Percentiles rank a stretch among this genome's conserved stretches.
These are phyloP conservation scores for Monosporascus sp. DNA, from an alignment of 2,329 filamentous ascomycete genomes.

Conservation along the genomic window DNA sequence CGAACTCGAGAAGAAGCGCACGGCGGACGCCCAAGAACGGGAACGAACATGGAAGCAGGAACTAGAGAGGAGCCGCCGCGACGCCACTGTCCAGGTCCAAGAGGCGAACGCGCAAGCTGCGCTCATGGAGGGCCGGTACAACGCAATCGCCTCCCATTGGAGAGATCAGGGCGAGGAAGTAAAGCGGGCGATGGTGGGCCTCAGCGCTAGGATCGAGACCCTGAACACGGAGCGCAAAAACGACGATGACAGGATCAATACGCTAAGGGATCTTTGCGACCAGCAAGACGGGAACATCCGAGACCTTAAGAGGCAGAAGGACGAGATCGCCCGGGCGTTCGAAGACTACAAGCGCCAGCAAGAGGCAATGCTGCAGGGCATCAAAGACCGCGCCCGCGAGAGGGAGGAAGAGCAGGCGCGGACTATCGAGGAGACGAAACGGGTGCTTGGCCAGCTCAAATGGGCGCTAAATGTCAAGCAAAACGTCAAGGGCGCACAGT, in stretches of 20 bases:
- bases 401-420: slow-evolving; percentile 57
- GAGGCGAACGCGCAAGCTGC: slow-evolving; percentile 59
- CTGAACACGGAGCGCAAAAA: slow-evolving; percentile 50
- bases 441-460: slow-evolving; percentile 61
- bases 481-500: slow-evolving; percentile 51
- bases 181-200: slow-evolving; percentile 42
- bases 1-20: slow-evolving; percentile 57
- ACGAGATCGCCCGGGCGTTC: slow-evolving; percentile 54
- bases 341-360: slow-evolving; percentile 60
- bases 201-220: slow-evolving; percentile 47
- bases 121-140: slow-evolving; percentile 66
- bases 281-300: slow-evolving; percentile 67
- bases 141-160: slow-evolving; percentile 60
- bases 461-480: slow-evolving; percentile 68
- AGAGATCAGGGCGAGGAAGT: slow-evolving; percentile 61
- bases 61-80: slow-evolving; percentile 55
- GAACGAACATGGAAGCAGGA: slow-evolving; percentile 59
- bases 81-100: slow-evolving; percentile 58
- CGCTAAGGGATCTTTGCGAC: slow-evolving; percentile 63
- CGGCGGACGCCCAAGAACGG: slow-evolving; percentile 52
- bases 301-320: slow-evolving; percentile 54
- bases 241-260: slow-evolving; percentile 59
- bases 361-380: slow-evolving; percentile 52
- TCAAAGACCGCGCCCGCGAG: slow-evolving; percentile 51
- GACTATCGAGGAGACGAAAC: slow-evolving; percentile 52